Evolutionary conservation across 2,329 filamentous ascomycete species (phyloP).

Genomic region (Paraphaeosphaeria sporulosa): DNA sequence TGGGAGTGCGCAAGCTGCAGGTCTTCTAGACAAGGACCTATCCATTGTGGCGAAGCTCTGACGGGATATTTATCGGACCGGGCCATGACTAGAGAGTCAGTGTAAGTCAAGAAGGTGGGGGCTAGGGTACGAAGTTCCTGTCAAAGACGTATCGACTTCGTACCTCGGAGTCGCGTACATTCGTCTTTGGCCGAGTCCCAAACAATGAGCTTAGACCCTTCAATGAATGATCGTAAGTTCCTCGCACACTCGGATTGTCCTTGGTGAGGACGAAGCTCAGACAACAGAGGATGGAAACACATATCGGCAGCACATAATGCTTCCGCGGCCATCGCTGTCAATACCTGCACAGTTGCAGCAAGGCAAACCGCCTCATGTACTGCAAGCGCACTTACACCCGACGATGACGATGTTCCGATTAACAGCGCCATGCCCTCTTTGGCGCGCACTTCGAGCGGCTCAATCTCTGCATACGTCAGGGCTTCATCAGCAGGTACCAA

Average conservation of each 20-base stretch:
- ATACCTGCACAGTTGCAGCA: conserved; percentile 56
- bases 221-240: conserved; percentile 31
- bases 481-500: conserved; percentile 26
- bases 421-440: conserved; percentile 62
- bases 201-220: conserved; percentile 31
- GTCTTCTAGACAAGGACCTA: conserved; percentile 72
- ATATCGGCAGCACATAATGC: conserved; percentile 64
- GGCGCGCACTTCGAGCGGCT: conserved; percentile 39
- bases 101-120: too few species aligned
- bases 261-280: conserved; percentile 63
- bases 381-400: conserved; percentile 28
- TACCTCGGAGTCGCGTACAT: not conserved
- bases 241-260: conserved; percentile 57
- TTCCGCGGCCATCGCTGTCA: conserved; percentile 69
- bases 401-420: conserved; percentile 57
- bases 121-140: too few species aligned
- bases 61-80: conserved; percentile 70
- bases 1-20: conserved; percentile 65
- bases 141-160: too few species aligned
- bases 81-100: conserved; percentile 11
- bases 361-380: conserved; percentile 29
- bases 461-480: conserved; percentile 33
- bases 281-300: conserved; percentile 67
- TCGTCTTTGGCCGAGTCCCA: conserved; percentile 12
- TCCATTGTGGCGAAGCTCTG: conserved; percentile 71